A percentile compares a stretch with the other conserved stretches of the same genome.
Conservation (phyloP, 306 rosid species). For the Castanea mollissima region DNA sequence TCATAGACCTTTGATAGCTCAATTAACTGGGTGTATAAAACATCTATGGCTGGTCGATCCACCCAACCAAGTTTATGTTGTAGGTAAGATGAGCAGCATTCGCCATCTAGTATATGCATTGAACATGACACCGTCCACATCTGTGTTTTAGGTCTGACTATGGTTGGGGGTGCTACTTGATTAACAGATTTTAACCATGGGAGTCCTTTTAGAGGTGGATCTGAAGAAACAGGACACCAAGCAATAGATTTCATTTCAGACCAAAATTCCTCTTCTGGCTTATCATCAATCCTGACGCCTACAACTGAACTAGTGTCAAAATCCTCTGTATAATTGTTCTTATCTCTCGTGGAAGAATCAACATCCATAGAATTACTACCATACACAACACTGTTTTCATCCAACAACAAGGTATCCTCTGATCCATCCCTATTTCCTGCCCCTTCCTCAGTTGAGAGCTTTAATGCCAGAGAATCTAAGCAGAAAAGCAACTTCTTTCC, state of each 20-base stretch:
- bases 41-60: slow-evolving; percentile 47
- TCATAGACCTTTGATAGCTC: slow-evolving; percentile 67
- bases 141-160: slow-evolving; percentile 83
- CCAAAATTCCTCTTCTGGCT: slow-evolving; percentile 84
- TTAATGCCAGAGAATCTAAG: slow-evolving; percentile 56
- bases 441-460: slow-evolving; percentile 51
- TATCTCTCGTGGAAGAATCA: slow-evolving; percentile 33
- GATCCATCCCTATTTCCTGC: slow-evolving; percentile 44
- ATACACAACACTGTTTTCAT: slow-evolving; percentile 22
- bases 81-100: slow-evolving; percentile 49
- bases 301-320: slow-evolving; percentile 40
- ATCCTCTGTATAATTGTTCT: slow-evolving; percentile 31
- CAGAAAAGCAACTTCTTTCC: slow-evolving; percentile 60
- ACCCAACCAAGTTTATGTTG: slow-evolving; percentile 82
- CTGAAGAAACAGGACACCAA: slow-evolving; percentile 85
- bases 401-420: slow-evolving; percentile 23
- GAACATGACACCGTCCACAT: slow-evolving; percentile 90
- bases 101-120: slow-evolving; percentile 80
- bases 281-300: slow-evolving; percentile 47
- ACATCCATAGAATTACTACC: slow-evolving; percentile 28
- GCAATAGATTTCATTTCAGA: slow-evolving; percentile 72
- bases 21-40: slow-evolving; percentile 66
- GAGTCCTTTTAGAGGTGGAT: slow-evolving; percentile 71
- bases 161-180: slow-evolving; percentile 59
- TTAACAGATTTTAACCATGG: slow-evolving; percentile 75